Base-by-base conservation (phyloP, 305 asterid species). In the Fraxinus xanthoxyloides region DNA sequence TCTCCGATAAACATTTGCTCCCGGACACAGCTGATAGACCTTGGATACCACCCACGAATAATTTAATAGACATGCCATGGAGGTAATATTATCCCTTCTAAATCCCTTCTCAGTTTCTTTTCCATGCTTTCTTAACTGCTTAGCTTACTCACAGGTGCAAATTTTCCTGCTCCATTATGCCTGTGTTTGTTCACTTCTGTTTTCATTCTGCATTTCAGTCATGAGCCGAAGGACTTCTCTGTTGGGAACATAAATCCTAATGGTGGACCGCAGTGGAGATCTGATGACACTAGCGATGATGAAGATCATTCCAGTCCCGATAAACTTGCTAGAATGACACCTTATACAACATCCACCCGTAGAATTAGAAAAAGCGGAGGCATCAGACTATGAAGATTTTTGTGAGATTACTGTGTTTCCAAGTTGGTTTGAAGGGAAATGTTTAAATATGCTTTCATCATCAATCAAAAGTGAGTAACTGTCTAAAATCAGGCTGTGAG, bases 201-300 rank as follows among this genome's bases (percentile, higher is more conserved):
- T 61, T 51, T 80, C 72, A 31, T 51, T 70, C 31, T 77, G 73
- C 65, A 26, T 61, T 77, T 76, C 84, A 89, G 92, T 65, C 84
- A 79, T 51, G 86, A 72, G 21, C 79, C 83, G 24, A 43, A 59
- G 79, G 80, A 26, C 80, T 59, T 77, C 2, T 12, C 84, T 8
- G 40, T 63, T 46, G 82, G 73, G 76, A 82, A 69, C 65, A 67
- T 38, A 63, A 79, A 86, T 73, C 48, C 85, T n/a, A 86, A 85
- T 76, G 85, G 87, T 4, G 88, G 85, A 69, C 85, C 84, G 19
- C 85, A 91, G 82, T 89, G 92, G 92, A 88, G 92, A 30, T 89
- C 92, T 12, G 92, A 89, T 75, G 92, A 88, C 35, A 72, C 79
- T 5, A 82, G 88, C 65, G 90, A 87, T 15, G 88, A 86, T 23